Base-by-base conservation (phyloP, 257 asterid genomes). In the Coffea eugenioides region DNA sequence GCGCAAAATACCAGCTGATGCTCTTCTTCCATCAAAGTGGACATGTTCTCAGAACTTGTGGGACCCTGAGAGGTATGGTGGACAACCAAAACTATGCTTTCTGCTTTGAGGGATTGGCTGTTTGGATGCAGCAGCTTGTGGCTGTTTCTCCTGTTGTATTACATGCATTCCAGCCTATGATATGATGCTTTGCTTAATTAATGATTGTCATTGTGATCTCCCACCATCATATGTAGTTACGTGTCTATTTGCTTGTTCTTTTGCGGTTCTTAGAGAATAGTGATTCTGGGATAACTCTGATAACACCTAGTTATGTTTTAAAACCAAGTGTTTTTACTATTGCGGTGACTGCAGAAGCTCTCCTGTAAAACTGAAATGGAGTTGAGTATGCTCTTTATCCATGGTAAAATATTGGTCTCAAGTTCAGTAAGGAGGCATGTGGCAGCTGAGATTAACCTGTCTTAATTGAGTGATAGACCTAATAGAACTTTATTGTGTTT, bases 1-100 rank as follows among this genome's bases (percentile, higher is more conserved):
- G 98, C 98, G 98, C 72, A 91, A 91, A 87, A 85, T 92, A 82
- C 95, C 97, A 9, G 90, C 82, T 56, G 82, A 86, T 88, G 97
- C 92, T 84, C 88, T 84, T 81, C 91, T 93, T 87, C 89, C 90
- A 87, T 89, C 91, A 49, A 86, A 85, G 83, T 95, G 97, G 98
- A 88, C 91, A 21, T 93, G 99, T 89, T 78, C 93, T 11, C 88
- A 84, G 64, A 95, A 95, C 84, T 77, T 65, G 62, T 83, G 95
- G 92, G 95, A 91, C 89, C 85, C 80, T 57, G 91, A 85, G 78
- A 92, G 98, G 99, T 94, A 82, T 75, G 78, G 34, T 41, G 11
- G 74, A 78, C 57, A 69, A 67, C 51, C 18, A 52, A 45, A 69
- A 49, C 69, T 51, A 25, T 65, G 70, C 3, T 65, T 65, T 65